phyloP scores from a whole-genome alignment of 208 protist genomes.

The Phytomonas serpens region DNA sequence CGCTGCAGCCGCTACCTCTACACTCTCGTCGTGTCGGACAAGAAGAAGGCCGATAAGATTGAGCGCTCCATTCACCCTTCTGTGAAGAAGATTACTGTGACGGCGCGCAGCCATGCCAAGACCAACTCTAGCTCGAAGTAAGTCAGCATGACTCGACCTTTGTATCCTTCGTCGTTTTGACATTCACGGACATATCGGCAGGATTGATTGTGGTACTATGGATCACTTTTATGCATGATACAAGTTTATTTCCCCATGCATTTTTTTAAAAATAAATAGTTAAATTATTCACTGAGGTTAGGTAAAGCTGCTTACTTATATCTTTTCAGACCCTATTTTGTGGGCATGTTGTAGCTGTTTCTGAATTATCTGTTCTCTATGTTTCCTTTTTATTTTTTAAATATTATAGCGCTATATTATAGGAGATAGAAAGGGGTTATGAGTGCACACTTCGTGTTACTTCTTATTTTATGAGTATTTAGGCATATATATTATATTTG shows the following conservation, averaged over 20 bases:
- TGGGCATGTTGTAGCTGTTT: not conserved
- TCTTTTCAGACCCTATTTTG: not conserved
- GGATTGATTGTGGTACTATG: not conserved
- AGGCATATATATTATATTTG: not conserved
- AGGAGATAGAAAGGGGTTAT: not conserved
- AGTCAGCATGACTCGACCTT: not conserved
- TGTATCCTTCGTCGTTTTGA: not conserved
- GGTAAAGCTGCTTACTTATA: not conserved
- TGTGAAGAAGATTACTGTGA: constrained; percentile 87
- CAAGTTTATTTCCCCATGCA: not conserved
- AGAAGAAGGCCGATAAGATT: constrained; percentile 90
- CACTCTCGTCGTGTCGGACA: constrained; percentile 86
- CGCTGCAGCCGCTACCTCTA: constrained; percentile 91
- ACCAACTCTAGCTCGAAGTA: constrained; percentile 76
- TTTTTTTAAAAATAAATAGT: not conserved
- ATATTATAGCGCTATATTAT: not conserved
- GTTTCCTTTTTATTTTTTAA: not conserved
- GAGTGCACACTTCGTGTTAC: not conserved
- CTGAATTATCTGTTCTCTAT: not conserved
- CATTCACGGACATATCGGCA: not conserved
- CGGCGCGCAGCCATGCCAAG: constrained; percentile 73
- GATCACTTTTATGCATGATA: not conserved
- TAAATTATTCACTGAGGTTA: not conserved
- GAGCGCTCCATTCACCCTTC: constrained; percentile 85
- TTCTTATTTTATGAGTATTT: not conserved